These are phyloP conservation scores for Penicillium sp. DNA, from an alignment of 2,329 filamentous ascomycete species.

Conservation along the genomic window DNA sequence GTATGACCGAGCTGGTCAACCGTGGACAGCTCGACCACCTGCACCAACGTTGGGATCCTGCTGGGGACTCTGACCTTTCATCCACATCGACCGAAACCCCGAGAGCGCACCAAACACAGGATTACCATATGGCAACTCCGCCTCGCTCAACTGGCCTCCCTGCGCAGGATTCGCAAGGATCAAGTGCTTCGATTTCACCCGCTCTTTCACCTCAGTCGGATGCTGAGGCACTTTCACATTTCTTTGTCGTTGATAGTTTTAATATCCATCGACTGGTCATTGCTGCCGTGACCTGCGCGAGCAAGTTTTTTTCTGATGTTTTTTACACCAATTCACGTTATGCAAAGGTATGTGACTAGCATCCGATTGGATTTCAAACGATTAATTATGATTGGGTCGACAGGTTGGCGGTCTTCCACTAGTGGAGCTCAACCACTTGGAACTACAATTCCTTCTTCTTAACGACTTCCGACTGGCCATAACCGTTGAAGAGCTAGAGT, in stretches of 20 bases:
- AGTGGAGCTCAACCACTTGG: constrained; percentile 89
- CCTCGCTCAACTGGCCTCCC: constrained; percentile 36
- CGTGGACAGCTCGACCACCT: constrained; percentile 69
- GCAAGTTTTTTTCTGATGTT: constrained; percentile 98
- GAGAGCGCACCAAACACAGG: constrained; percentile 16
- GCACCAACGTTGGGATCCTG: constrained; percentile 27
- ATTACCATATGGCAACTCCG: constrained; percentile 38
- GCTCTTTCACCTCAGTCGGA: constrained; percentile 39
- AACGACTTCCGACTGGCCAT: constrained; percentile 96
- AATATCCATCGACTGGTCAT: constrained; percentile 98
- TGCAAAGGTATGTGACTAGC: constrained; percentile 71
- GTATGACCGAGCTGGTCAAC: constrained; percentile 97
- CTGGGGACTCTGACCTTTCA: constrained; percentile 16
- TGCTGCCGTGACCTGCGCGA: constrained; percentile 93
- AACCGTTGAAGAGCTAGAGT: constrained; percentile 91
- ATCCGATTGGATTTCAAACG: neutral
- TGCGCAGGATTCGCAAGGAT: constrained; percentile 36
- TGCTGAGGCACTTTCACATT: constrained; percentile 61
- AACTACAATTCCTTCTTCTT: constrained; percentile 89
- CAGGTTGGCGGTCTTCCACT: constrained; percentile 93
- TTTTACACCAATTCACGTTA: constrained; percentile 99
- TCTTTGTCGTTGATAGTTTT: constrained; percentile 97
- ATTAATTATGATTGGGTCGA: neutral
- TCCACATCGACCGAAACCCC: constrained; percentile 21
- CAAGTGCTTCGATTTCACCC: constrained; percentile 35